A percentile compares a stretch with the other conserved stretches of the same genome.
phyloP scores from a whole-genome alignment of 257 asterid species.

The Solanum lycopersicoides region DNA sequence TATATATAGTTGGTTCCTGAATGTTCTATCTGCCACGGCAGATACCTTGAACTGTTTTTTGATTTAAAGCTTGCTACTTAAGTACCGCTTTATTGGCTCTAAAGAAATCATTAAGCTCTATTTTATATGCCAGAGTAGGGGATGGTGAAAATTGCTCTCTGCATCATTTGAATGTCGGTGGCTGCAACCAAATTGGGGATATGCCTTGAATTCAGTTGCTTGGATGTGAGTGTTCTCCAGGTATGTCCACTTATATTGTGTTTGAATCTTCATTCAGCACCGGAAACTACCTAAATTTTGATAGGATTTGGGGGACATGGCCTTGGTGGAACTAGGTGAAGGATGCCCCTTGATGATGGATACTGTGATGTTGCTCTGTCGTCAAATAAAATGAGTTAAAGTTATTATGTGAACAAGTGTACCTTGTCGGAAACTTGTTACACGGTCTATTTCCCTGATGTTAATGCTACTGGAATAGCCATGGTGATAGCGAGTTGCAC shows the following conservation, averaged over 20 bases:
- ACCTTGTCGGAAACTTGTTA: constrained; percentile 38
- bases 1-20: neutral
- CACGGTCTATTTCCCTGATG: constrained; percentile 68
- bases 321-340: constrained; percentile 61
- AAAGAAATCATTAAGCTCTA: neutral
- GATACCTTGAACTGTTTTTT: neutral
- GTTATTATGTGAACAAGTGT: constrained; percentile 45
- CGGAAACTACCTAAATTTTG: neutral
- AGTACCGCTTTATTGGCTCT: neutral
- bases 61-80: neutral
- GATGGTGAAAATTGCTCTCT: constrained; percentile 75
- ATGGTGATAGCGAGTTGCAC: constrained; percentile 48
- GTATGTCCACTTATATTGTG: constrained; percentile 19
- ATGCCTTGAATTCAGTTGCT: constrained; percentile 64
- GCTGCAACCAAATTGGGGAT: constrained; percentile 73
- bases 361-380: constrained; percentile 71
- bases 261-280: neutral
- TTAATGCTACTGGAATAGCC: constrained; percentile 46
- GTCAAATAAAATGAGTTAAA: constrained; percentile 50
- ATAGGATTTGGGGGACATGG: constrained; percentile 62
- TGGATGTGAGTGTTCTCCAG: constrained; percentile 87
- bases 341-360: constrained; percentile 65
- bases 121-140: constrained; percentile 47
- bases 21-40: neutral
- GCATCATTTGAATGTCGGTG: constrained; percentile 64